Base-by-base conservation (phyloP, 257 asterid genomes). In the Nicotiana otophora region DNA sequence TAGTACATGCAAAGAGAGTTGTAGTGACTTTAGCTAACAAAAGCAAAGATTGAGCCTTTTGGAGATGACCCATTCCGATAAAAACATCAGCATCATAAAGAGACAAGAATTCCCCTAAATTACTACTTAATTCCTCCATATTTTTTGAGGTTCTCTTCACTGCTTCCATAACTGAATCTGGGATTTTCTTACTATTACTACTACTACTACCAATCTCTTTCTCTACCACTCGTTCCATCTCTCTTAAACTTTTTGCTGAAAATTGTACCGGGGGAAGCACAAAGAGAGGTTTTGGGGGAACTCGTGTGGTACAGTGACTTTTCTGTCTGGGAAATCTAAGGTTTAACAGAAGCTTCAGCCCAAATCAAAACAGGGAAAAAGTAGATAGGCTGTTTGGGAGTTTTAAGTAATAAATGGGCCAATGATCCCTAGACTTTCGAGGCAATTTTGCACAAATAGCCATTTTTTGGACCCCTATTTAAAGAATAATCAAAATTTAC, bases 11-110 rank as follows among this genome's bases (percentile, higher is more conserved):
- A 81, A 91, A 92, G 70, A 93, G 90, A 84, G 89, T 89, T 3
- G 99, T 96, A 53, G 92, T 90, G 70, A 93, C 85, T 88, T 93
- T 90, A 82, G 98, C 91, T 75, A 94, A 84, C 88, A 94, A 76
- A 20, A 92, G 88, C 80, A 93, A 90, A 83, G 90, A 88, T 46
- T 89, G 93, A 55, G 98, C 98, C 90, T 97, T 91, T 33, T 91
- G 90, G 42, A 96, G 94, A 81, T 97, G 97, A 78, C 89, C 92
- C 98, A 96, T 76, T 82, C 82, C 80, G 10, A 94, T 79, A 69
- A 96, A 93, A 87, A 91, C 87, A 84, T 93, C 97, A 19, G 89
- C 28, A 75, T 89, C 92, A 64, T 93, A 94, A 80, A 87, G 82
- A 80, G 93, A 83, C 48, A 96, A 76, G 68, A 90, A 88, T 84